Base-by-base conservation (phyloP, 495 filamentous ascomycete species). In the Aspergillus panamensis region DNA sequence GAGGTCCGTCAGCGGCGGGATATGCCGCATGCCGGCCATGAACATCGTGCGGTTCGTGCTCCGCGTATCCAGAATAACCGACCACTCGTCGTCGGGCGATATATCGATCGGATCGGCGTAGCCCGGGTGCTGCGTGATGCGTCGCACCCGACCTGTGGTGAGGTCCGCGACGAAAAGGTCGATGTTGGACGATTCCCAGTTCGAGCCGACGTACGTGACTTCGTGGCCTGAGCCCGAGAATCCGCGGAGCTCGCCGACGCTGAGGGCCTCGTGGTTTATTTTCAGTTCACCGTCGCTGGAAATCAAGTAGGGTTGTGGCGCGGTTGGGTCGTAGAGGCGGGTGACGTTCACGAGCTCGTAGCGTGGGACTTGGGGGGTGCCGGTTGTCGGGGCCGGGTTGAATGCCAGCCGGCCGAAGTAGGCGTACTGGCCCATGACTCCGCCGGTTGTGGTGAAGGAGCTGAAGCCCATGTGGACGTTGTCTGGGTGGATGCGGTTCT, bases 51-150 rank as follows among this genome's bases (percentile, higher is more conserved):
- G 62, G 6, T 56, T 47, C 3, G 53, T 56, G 0, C 59, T 52
- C 4, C 59, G 50, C 20, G 65, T 67, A 47, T 67, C 65, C 21
- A 67, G 53, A n/a, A 60, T 61, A 21, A 67, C 65, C 12, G 58
- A 50, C 60, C 62, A 67, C n/a, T 57, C 25, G 25, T 55, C 52
- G 25, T 67, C 65, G 10, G 55, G 48, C 1, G 62, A 63, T n/a
- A 63, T 51, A 35, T 57, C 60, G 3, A 67, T 59, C 1, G 65
- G 65, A 33, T 67, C 65, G 1, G 57, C 60, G 37, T 67, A 67
- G 30, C 56, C 65, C 12, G 65, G 65, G 33, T 65, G 60, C 16
- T 55, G 58, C 1, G 65, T 67, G 10, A 65, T 40, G 14, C 65
- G 65, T 14, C 60, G 54, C 13, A 67, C 54, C 1, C 32, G 43